A percentile compares a stretch with the other conserved stretches of the same genome.
Conservation (phyloP, 2,329 filamentous ascomycete genomes). For the Rutstroemia sp. region DNA sequence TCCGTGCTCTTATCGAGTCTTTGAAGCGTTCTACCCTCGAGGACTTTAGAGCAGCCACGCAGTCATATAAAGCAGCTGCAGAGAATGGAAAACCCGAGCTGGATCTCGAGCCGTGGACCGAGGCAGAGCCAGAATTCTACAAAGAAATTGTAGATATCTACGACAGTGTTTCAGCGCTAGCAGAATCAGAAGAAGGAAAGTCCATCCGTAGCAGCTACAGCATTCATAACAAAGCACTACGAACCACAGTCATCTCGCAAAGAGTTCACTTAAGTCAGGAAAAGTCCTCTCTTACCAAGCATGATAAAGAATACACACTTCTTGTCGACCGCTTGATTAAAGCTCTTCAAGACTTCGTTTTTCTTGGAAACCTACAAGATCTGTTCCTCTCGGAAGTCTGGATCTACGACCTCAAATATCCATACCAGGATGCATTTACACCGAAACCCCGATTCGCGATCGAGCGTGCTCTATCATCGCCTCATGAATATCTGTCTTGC, state of each 20-base stretch:
- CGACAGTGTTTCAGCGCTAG: conserved; percentile 37
- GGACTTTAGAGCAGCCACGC: conserved; percentile 36
- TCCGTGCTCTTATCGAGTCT: conserved; percentile 36
- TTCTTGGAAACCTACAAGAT: conserved; percentile 29
- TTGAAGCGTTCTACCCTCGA: conserved; percentile 54
- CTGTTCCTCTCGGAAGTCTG: conserved; percentile 64
- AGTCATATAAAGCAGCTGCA: conserved; percentile 32
- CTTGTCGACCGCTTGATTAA: conserved; percentile 52
- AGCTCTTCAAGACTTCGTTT: conserved; percentile 41
- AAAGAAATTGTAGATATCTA: conserved; percentile 29
- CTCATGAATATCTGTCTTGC: conserved; percentile 72
- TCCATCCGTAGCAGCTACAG: conserved; percentile 68
- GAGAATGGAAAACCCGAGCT: conserved; percentile 18
- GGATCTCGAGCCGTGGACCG: conserved; percentile 26
- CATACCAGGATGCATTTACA: conserved; percentile 66
- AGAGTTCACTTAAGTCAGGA: conserved; percentile 74
- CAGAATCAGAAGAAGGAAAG: conserved; percentile 37
- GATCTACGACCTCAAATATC: conserved; percentile 65
- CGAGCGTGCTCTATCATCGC: conserved; percentile 62
- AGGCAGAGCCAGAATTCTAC: conserved; percentile 19
- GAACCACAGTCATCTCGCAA: conserved; percentile 74
- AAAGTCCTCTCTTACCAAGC: conserved; percentile 59
- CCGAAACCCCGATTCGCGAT: conserved; percentile 64
- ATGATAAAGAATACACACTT: conserved; percentile 63
- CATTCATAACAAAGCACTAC: conserved; percentile 59